Conservation (phyloP, 805 yeast species). For the Cephaloascus fragrans region DNA sequence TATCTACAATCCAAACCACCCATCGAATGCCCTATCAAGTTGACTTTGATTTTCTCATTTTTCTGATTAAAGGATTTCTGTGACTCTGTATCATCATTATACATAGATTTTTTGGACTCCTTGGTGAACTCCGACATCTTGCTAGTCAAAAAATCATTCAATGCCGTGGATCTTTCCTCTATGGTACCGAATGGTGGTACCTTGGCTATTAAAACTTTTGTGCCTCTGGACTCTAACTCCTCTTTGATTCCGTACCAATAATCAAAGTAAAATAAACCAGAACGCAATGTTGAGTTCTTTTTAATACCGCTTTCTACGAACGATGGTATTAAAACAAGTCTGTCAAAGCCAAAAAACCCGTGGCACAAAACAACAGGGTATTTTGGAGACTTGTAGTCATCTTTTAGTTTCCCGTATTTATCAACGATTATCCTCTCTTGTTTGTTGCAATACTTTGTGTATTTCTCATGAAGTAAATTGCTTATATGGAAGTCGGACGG, state of each 20-base stretch:
- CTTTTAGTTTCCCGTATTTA: constrained; percentile 17
- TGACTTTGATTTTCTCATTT: constrained; percentile 38
- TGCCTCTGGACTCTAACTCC: constrained; percentile 51
- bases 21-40: constrained; percentile 85
- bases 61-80: constrained; percentile 4
- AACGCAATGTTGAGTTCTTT: not conserved
- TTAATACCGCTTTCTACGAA: not conserved
- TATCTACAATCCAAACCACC: constrained; percentile 86
- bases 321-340: constrained; percentile 30
- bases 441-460: not conserved
- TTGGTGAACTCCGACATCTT: constrained; percentile 6
- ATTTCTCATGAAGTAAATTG: not conserved
- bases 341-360: constrained; percentile 80
- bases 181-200: constrained; percentile 82
- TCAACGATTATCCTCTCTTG: constrained; percentile 17
- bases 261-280: constrained; percentile 36
- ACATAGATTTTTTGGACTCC: constrained; percentile 7
- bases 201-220: constrained; percentile 58
- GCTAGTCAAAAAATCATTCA: constrained; percentile 39
- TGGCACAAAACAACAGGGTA: constrained; percentile 77
- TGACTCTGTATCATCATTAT: constrained; percentile 13
- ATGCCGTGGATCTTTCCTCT: constrained; percentile 49
- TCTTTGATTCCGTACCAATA: constrained; percentile 80
- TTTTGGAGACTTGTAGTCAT: constrained; percentile 47
- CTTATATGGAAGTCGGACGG: not conserved